Evolutionary conservation across 1,139 yeast genomes (phyloP).

Genomic region (Saccharomyces hybrid): DNA sequence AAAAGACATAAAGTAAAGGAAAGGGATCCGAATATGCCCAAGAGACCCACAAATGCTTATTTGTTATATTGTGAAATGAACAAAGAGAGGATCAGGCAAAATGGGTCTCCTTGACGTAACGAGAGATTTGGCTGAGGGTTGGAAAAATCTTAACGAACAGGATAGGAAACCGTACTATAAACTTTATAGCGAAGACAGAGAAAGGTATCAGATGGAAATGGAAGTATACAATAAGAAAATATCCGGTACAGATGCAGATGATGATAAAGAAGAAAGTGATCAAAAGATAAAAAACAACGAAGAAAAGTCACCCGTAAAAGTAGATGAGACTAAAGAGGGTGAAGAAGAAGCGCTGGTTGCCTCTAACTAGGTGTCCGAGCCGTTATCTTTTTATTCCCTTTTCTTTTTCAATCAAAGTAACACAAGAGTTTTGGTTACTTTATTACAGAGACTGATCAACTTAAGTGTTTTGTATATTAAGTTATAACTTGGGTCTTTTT

Average conservation of each 20-base stretch:
- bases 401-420: neutral
- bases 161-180: conserved; percentile 70
- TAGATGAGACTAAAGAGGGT: conserved; percentile 7
- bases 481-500: neutral
- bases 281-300: neutral
- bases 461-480: neutral
- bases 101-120: conserved; percentile 59
- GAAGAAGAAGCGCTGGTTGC: conserved; percentile 5
- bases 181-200: conserved; percentile 71
- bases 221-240: conserved; percentile 43
- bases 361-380: neutral
- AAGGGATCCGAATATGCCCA: conserved; percentile 79
- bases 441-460: neutral
- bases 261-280: conserved; percentile 5
- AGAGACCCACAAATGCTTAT: conserved; percentile 85
- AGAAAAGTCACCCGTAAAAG: neutral
- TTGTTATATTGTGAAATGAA: conserved; percentile 80
- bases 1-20: conserved; percentile 31
- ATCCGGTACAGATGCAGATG: conserved; percentile 9
- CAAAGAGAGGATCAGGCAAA: conserved; percentile 60
- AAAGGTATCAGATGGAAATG: conserved; percentile 70
- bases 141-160: conserved; percentile 70
- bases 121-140: conserved; percentile 71
- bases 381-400: neutral
- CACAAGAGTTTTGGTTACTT: neutral